These are phyloP conservation scores for Maudiozyma saulgeensis DNA, from an alignment of 805 yeast genomes.

Conservation along the genomic window DNA sequence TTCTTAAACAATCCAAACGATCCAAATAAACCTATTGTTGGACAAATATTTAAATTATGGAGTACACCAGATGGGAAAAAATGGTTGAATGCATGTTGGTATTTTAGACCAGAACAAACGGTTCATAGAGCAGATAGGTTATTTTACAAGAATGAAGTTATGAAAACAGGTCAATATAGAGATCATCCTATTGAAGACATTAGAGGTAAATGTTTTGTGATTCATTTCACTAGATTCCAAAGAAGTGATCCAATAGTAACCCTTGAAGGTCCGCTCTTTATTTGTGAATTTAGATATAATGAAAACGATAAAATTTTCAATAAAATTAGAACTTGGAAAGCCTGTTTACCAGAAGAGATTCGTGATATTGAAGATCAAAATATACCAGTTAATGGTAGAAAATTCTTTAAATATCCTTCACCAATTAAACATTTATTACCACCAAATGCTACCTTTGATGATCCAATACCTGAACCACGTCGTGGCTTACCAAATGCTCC, in stretches of 20 bases:
- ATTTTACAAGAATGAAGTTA: slow-evolving; percentile 89
- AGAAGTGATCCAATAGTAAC: slow-evolving; percentile 87
- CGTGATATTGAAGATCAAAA: slow-evolving; percentile 76
- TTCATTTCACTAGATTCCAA: slow-evolving; percentile 87
- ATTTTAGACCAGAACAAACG: slow-evolving; percentile 94
- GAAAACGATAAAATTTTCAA: slow-evolving; percentile 85
- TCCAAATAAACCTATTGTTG: slow-evolving; percentile 80
- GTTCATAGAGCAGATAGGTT: slow-evolving; percentile 85
- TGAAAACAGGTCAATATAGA: slow-evolving; percentile 92
- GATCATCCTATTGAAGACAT: slow-evolving; percentile 87
- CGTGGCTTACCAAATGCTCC: slow-evolving; percentile 82
- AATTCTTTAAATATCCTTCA: slow-evolving; percentile 67
- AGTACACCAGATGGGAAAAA: slow-evolving; percentile 65
- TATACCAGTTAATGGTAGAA: slow-evolving; percentile 57
- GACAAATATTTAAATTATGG: slow-evolving; percentile 92
- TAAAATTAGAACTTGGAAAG: slow-evolving; percentile 96
- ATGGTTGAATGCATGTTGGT: slow-evolving; percentile 96
- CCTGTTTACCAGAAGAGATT: slow-evolving; percentile 94
- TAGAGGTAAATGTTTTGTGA: slow-evolving; percentile 87
- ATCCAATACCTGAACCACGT: slow-evolving; percentile 74
- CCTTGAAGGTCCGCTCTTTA: slow-evolving; percentile 73
- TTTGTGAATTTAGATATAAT: slow-evolving; percentile 91
- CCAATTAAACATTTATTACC: slow-evolving; percentile 76
- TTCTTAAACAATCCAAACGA: slow-evolving; percentile 81
- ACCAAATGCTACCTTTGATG: slow-evolving; percentile 58